These are phyloP conservation scores for Microascus cirrosus DNA, from an alignment of 2,329 filamentous ascomycete genomes.

Conservation along the genomic window DNA sequence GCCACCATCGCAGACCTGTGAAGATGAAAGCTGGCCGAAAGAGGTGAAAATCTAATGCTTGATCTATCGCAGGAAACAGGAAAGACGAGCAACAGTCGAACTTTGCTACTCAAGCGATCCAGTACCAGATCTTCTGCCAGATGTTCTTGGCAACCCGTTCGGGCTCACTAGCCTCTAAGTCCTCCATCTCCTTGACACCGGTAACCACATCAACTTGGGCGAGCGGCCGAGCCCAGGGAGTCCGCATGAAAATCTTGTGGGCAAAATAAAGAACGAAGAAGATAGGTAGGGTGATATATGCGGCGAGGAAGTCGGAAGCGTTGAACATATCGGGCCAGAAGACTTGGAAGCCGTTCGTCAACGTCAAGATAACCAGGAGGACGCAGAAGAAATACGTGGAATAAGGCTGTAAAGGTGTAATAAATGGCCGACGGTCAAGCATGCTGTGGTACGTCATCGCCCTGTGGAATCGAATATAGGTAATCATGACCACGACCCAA, in stretches of 20 bases:
- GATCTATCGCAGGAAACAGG: background rate
- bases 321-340: slow-evolving; percentile 59
- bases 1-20: too few relatives aligned
- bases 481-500: slow-evolving; percentile 47
- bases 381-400: slow-evolving; percentile 49
- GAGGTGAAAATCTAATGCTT: background rate
- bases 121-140: slow-evolving; percentile 42
- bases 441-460: slow-evolving; percentile 43
- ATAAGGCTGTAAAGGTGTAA: slow-evolving; percentile 46
- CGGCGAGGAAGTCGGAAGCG: slow-evolving; percentile 50
- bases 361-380: slow-evolving; percentile 47
- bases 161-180: slow-evolving; percentile 36
- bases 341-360: slow-evolving; percentile 67
- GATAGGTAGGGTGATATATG: slow-evolving; percentile 51
- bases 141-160: slow-evolving; percentile 37
- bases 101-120: slow-evolving; percentile 30
- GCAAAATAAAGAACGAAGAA: slow-evolving; percentile 50
- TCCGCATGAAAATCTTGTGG: slow-evolving; percentile 43
- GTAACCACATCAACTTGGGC: slow-evolving; percentile 44
- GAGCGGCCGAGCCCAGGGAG: slow-evolving; percentile 26
- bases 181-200: slow-evolving; percentile 52
- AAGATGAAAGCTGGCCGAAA: background rate
- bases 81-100: background rate
- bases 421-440: slow-evolving; percentile 37
- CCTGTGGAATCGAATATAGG: slow-evolving; percentile 47